These are phyloP conservation scores for Diaporthe velutina DNA, from an alignment of 2,329 filamentous ascomycete genomes.

Conservation along the genomic window DNA sequence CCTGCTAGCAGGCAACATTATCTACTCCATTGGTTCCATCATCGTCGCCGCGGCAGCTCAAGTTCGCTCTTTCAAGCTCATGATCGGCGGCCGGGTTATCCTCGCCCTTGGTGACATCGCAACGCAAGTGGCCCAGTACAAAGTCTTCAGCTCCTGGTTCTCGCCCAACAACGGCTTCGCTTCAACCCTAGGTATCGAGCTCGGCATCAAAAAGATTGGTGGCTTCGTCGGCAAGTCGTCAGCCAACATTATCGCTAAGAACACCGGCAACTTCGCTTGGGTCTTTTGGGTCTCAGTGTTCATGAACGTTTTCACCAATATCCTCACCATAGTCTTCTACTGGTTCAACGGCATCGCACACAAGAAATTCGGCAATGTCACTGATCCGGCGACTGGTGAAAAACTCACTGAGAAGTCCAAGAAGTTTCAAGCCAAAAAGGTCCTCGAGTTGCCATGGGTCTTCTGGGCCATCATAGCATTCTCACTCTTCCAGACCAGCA, in stretches of 20 bases:
- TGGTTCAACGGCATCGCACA: slow-evolving; percentile 66
- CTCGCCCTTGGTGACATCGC: slow-evolving; percentile 72
- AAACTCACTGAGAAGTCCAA: slow-evolving; percentile 70
- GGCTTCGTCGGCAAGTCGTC: slow-evolving; percentile 71
- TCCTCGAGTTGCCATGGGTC: slow-evolving; percentile 69
- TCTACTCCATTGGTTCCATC: slow-evolving; percentile 70
- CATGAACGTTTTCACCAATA: slow-evolving; percentile 74
- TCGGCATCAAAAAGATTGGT: slow-evolving; percentile 72
- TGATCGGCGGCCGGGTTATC: slow-evolving; percentile 69
- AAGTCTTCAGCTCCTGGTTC: slow-evolving; percentile 76
- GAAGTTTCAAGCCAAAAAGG: slow-evolving; percentile 67
- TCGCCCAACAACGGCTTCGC: slow-evolving; percentile 72
- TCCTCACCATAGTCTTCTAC: slow-evolving; percentile 65
- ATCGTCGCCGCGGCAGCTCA: slow-evolving; percentile 70
- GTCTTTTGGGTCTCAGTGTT: slow-evolving; percentile 73
- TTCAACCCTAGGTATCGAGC: slow-evolving; percentile 70
- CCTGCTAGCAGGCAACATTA: slow-evolving; percentile 71
- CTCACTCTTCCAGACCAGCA: slow-evolving; percentile 70
- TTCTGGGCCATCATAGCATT: slow-evolving; percentile 70
- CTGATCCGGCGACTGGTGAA: slow-evolving; percentile 70
- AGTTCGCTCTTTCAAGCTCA: slow-evolving; percentile 69
- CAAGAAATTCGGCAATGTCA: slow-evolving; percentile 58
- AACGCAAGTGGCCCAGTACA: slow-evolving; percentile 74
- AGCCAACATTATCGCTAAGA: slow-evolving; percentile 69
- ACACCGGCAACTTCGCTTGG: slow-evolving; percentile 71